These are phyloP conservation scores for Tylopilus orsonianus DNA, from an alignment of 1,284 basidiomycete species.

Conservation along the genomic window DNA sequence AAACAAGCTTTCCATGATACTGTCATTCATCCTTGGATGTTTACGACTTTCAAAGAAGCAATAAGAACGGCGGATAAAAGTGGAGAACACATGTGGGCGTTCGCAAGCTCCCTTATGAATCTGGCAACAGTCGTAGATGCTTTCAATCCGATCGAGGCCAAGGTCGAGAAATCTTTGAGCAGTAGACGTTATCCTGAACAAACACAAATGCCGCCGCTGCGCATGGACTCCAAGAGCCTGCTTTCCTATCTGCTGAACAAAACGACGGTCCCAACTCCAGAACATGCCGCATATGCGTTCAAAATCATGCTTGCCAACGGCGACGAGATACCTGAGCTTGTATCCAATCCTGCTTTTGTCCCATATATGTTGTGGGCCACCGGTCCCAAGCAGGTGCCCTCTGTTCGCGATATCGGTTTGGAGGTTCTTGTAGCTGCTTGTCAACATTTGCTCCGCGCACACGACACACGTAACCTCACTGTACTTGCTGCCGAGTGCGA, in stretches of 20 bases:
- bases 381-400: constrained; percentile 3
- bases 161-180: neutral
- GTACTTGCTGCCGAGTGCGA: constrained; percentile 1
- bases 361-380: constrained; percentile 8
- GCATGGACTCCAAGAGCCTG: constrained; percentile 3
- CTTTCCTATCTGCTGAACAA: constrained; percentile 7
- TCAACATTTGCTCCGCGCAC: neutral
- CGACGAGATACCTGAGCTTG: constrained; percentile 1
- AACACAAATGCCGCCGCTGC: neutral
- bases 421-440: constrained; percentile 3
- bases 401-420: neutral
- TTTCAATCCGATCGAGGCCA: neutral
- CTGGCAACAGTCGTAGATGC: constrained; percentile 1
- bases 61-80: neutral
- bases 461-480: neutral
- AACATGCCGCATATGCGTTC: constrained; percentile 4
- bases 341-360: constrained; percentile 6
- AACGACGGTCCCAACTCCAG: neutral
- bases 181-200: neutral
- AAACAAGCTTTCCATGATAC: neutral
- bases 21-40: neutral
- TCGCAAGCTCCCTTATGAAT: constrained; percentile 3
- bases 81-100: neutral
- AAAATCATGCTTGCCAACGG: constrained; percentile 3
- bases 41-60: constrained; percentile 2